Conservation (phyloP, 306 rosid species). For the Echinosophora koreensis region DNA sequence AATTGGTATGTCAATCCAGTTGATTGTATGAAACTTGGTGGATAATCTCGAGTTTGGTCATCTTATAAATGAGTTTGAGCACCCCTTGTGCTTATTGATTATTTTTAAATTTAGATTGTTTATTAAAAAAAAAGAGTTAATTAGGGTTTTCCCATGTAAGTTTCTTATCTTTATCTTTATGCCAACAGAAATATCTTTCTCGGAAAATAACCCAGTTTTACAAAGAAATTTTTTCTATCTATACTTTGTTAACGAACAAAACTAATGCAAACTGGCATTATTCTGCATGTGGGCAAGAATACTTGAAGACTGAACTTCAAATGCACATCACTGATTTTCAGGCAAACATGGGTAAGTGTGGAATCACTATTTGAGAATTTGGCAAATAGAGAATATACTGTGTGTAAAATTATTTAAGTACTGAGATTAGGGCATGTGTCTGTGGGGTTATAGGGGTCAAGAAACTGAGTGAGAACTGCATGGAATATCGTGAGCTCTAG, state of each 20-base stretch:
- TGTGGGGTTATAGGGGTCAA: constrained; percentile 53
- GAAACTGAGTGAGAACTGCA: constrained; percentile 57
- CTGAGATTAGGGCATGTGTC: constrained; percentile 44
- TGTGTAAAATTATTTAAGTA: constrained; percentile 19
- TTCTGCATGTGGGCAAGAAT: neutral
- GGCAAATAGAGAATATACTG: constrained; percentile 3
- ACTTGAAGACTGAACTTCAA: neutral
- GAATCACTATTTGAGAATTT: neutral
- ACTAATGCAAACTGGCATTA: neutral
- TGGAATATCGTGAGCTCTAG: constrained; percentile 57
- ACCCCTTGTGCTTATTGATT: too few relatives aligned
- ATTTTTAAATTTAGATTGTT: too few relatives aligned
- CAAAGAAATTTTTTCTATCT: neutral
- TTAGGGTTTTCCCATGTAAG: constrained; percentile 33
- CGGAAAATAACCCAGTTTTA: neutral
- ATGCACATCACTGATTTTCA: neutral
- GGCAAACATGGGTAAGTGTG: neutral
- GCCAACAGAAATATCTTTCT: neutral
- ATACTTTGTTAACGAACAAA: neutral
- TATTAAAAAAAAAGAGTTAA: neutral
- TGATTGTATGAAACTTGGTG: too few relatives aligned
- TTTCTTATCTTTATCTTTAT: neutral
- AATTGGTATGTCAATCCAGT: too few relatives aligned
- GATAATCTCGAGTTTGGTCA: too few relatives aligned
- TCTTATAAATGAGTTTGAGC: too few relatives aligned